Evolutionary conservation across 192 early-diverging fungal genomes (phyloP).

Genomic region (Entomortierella beljakovae): DNA sequence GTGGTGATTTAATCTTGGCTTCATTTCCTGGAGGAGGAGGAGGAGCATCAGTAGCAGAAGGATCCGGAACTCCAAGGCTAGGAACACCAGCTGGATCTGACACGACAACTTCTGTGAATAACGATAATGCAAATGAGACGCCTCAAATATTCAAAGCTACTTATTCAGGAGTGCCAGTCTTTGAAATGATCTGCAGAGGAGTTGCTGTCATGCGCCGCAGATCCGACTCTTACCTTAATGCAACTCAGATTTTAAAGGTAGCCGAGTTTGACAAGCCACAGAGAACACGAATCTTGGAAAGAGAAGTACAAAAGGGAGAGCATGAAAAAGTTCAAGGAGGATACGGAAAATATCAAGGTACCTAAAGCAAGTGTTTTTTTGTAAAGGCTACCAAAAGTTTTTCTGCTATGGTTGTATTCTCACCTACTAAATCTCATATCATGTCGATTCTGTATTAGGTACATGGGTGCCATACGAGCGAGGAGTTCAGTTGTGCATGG

Average conservation of each 20-base stretch:
- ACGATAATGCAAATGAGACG: neutral
- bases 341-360: constrained; percentile 99
- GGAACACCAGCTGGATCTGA: neutral
- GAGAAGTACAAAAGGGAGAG: constrained; percentile 86
- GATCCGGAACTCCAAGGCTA: neutral
- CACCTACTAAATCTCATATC: too few relatives aligned
- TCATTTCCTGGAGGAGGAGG: neutral
- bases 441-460: too few relatives aligned
- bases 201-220: constrained; percentile 80
- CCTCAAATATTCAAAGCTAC: constrained; percentile 83
- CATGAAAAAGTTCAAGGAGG: constrained; percentile 99
- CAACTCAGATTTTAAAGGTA: constrained; percentile 98
- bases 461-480: constrained; percentile 89
- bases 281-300: constrained; percentile 93
- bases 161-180: constrained; percentile 96
- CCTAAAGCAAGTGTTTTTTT: constrained; percentile 5
- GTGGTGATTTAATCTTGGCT: neutral
- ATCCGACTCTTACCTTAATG: constrained; percentile 93
- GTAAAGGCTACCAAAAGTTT: neutral
- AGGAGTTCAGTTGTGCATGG: constrained; percentile 82
- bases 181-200: constrained; percentile 85
- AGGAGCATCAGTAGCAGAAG: neutral
- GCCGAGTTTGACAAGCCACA: constrained; percentile 94
- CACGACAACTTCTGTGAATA: neutral
- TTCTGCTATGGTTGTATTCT: constrained; percentile 16